Percentiles rank a stretch among this genome's conserved stretches.
These are phyloP conservation scores for Myriosclerotinia scirpicola DNA, from an alignment of 2,329 filamentous ascomycete genomes.

Conservation along the genomic window DNA sequence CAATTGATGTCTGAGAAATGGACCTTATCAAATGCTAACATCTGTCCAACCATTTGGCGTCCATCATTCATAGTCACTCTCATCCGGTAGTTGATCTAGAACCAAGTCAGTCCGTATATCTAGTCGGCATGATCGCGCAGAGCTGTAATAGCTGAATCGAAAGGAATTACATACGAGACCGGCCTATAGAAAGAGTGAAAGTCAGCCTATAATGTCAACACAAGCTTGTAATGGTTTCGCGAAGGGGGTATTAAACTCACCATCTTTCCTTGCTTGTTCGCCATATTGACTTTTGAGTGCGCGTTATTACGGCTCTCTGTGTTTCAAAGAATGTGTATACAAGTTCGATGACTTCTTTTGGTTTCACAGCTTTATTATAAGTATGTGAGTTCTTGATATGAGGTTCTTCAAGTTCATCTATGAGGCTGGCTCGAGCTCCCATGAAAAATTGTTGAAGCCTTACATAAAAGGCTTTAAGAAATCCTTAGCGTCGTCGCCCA, in stretches of 20 bases:
- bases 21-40: conserved; percentile 98
- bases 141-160: conserved; percentile 41
- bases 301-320: conserved; percentile 41
- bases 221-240: conserved; percentile 45
- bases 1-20: not conserved
- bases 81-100: conserved; percentile 98
- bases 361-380: conserved; percentile 36
- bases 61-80: conserved; percentile 93
- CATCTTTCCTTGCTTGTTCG: conserved; percentile 99
- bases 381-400: conserved; percentile 26
- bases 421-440: conserved; percentile 22
- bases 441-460: conserved; percentile 18
- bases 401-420: conserved; percentile 13
- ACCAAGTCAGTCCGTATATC: conserved; percentile 29
- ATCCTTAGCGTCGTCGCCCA: conserved; percentile 22
- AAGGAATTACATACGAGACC: conserved; percentile 62
- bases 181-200: conserved; percentile 56
- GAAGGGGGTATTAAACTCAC: conserved; percentile 59
- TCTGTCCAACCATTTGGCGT: conserved; percentile 94
- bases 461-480: conserved; percentile 22
- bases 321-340: conserved; percentile 42
- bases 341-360: conserved; percentile 40
- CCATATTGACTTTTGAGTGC: conserved; percentile 55
- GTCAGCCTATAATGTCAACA: conserved; percentile 62
- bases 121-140: conserved; percentile 25